Conservation (phyloP, 2,329 filamentous ascomycete species). For the Fusarium sambucinum region DNA sequence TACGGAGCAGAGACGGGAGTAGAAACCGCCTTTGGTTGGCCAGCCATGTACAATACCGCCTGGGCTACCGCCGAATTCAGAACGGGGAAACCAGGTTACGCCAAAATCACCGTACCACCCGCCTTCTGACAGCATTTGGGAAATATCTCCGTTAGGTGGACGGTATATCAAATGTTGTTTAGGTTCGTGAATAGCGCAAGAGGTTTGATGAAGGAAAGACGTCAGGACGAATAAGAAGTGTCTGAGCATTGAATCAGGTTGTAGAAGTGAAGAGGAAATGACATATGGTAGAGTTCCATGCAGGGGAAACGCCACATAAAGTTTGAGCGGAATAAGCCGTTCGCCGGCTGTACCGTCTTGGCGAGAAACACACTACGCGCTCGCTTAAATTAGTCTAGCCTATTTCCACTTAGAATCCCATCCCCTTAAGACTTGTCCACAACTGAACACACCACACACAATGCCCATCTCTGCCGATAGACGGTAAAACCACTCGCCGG, state of each 20-base stretch:
- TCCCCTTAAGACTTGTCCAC: no score
- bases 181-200: not conserved
- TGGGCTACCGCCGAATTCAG: not conserved
- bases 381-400: no score
- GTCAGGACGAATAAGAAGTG: not conserved
- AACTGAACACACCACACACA: no score
- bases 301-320: no score
- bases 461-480: no score
- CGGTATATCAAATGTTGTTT: not conserved
- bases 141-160: not conserved
- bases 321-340: no score
- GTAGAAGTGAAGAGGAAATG: no score
- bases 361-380: no score
- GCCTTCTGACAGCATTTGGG: not conserved
- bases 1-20: not conserved
- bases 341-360: no score
- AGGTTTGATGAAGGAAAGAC: not conserved
- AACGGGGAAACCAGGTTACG: not conserved
- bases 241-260: not conserved
- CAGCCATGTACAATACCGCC: not conserved
- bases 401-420: no score
- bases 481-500: no score
- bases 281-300: not conserved
- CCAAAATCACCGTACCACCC: not conserved
- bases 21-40: slow-evolving; percentile 6